A percentile compares a stretch with the other conserved stretches of the same genome.
Evolutionary conservation across 176 grass and related monocot genomes (phyloP).

Genomic region (Puya raimondii): DNA sequence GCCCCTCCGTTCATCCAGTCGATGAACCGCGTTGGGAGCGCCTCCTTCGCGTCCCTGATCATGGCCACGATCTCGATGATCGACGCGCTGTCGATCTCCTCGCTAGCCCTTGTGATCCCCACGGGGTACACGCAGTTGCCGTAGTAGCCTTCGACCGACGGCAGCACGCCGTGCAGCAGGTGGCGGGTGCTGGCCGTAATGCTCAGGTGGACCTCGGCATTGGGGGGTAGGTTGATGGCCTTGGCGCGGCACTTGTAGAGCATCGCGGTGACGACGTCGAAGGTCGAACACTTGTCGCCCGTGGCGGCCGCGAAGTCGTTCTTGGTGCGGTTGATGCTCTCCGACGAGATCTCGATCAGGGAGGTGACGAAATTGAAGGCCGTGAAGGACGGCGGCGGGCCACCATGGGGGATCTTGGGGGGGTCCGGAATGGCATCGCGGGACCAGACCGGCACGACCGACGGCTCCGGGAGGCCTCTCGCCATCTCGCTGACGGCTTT

Average conservation of each 20-base stretch:
- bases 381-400: slow-evolving; percentile 35
- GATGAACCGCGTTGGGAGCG: slow-evolving; percentile 35
- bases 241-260: slow-evolving; percentile 56
- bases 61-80: slow-evolving; percentile 46
- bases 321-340: slow-evolving; percentile 48
- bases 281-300: slow-evolving; percentile 59
- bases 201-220: slow-evolving; percentile 47
- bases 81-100: slow-evolving; percentile 23
- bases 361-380: slow-evolving; percentile 58
- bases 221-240: slow-evolving; percentile 27
- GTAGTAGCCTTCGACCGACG: slow-evolving; percentile 57
- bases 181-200: slow-evolving; percentile 74
- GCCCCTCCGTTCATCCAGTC: slow-evolving; percentile 61
- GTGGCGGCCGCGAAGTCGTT: slow-evolving; percentile 30
- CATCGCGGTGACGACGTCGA: slow-evolving; percentile 60
- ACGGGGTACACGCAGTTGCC: slow-evolving; percentile 74
- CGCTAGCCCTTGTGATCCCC: slow-evolving; percentile 30
- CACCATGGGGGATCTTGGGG: slow-evolving; percentile 36
- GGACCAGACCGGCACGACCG: slow-evolving; percentile 49
- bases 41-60: slow-evolving; percentile 67
- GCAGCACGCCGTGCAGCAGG: slow-evolving; percentile 48
- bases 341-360: slow-evolving; percentile 45
- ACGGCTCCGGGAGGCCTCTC: slow-evolving; percentile 38
- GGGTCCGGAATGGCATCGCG: slow-evolving; percentile 52
- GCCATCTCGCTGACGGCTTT: slow-evolving; percentile 56